Base-by-base conservation (phyloP, 352 stramenopile species). In the Phytophthora citricola region DNA sequence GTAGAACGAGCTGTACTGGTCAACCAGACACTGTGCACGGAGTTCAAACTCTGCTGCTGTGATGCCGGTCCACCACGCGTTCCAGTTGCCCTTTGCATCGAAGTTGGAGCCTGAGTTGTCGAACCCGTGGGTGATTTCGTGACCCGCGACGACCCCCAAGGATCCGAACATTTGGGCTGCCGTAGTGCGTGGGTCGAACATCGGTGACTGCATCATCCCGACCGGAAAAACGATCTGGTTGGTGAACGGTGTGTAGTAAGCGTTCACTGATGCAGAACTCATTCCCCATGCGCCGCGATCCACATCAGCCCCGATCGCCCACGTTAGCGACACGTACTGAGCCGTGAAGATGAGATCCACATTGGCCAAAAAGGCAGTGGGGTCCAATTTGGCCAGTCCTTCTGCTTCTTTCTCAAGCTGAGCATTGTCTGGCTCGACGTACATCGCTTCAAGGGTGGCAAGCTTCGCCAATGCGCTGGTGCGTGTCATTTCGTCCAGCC, bases 101-200 rank as follows among this genome's bases (percentile, higher is more conserved):
- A 86, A 97, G 43, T 97, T 89, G 6, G 84, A 76, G 39, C 94
- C 95, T 60, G 93, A 87, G 56, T 94, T 90, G 67, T 98, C 95
- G 59, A 98, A 98, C 1, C 92, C 95, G 58, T 98, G 95, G 6
- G 90, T 97, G 67, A 98, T 95, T 73, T 98, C 95, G 66, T 98
- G 95, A 0, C 92, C 95, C 6, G 97, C 91, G 15, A 98, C 83
- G 14, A 91, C 84, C 20, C 92, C 92, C 62, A 98, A 94, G 0
- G 85, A 79, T 7, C 93, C 93, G 67, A 95, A 98, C 57, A 97
- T 97, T 22, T 94, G 85, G n/a, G 90, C 89, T 48, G 89, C 75
- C 61, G 93, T 74, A 5, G 69, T 78, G n/a, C 81, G 69, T 32
- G 69, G 72, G 26, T 94, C 79, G 65, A 97, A 98, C 56, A 98